Base-by-base conservation (phyloP, 2,329 filamentous ascomycete species). In the Beauveria caledonica region DNA sequence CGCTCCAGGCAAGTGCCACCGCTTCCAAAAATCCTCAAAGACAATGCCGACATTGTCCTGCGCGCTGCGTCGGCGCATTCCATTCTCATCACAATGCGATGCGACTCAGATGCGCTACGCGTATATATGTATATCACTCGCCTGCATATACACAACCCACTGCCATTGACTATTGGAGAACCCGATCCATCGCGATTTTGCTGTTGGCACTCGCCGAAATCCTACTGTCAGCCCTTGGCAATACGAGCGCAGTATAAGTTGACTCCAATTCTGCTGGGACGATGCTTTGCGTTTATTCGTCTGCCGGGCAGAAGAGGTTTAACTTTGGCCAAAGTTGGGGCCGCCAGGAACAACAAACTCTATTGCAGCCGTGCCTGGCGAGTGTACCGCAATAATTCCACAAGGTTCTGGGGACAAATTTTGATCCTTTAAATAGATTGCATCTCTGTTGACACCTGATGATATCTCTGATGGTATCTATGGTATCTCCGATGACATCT, bases 31-130 rank as follows among this genome's bases (percentile, higher is more conserved):
- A 8, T 9, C 44, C 39, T 19, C 27, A 21, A 3, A 40, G 3
- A 58, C 55, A 50, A 58, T 42, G 55, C 21, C 29, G 17, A 19
- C 55, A 58, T 58, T 50, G 54, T 57, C 54, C 39, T 33, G 52
- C 21, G 33, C 8, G 17, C 23, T 44, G 27, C n/a, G 27, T 29
- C 11, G 25, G 23, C 42, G 10, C 42, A 48, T 57, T 57, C 54
- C 54, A n/a, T 1, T 39, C 23, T 42, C 19, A 27, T 27, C 25
- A 52, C 49, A 53, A 53, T 46, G 29, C 29, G 44, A 48, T 57
- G 29, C 44, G 44, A 40, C 42, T 33, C 42, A 33, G 13, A 36
- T n/a, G 13, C 29, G 42, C 29, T 21, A 29, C 29, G 42, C 44
- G 44, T 40, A 11, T 19, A 36, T 15, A 36, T 27, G 6, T 36